Evolutionary conservation across 2,329 filamentous ascomycete genomes (phyloP).

Genomic region (Ascosphaera aggregata): DNA sequence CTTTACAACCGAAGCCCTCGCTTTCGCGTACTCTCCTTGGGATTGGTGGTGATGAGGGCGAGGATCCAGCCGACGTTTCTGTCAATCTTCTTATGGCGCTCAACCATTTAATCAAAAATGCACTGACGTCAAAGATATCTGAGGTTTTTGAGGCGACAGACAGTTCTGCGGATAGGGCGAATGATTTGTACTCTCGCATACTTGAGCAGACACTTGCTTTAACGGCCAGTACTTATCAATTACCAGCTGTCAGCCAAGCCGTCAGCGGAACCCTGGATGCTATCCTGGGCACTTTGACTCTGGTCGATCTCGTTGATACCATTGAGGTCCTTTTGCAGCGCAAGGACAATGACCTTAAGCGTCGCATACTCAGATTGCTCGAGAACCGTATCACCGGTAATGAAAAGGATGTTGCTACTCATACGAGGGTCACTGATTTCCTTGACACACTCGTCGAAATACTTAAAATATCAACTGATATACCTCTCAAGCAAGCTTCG

Average conservation of each 20-base stretch:
- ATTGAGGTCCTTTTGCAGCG: conserved; percentile 61
- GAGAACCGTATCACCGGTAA: conserved; percentile 56
- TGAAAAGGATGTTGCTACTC: conserved; percentile 42
- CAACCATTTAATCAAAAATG: conserved; percentile 18
- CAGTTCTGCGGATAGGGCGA: conserved; percentile 35
- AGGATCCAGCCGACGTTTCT: conserved; percentile 18
- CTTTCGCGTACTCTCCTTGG: conserved; percentile 52
- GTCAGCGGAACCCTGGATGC: conserved; percentile 50
- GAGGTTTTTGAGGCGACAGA: conserved; percentile 14
- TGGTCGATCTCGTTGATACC: conserved; percentile 70
- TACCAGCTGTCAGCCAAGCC: conserved; percentile 16
- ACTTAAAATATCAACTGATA: conserved; percentile 47
- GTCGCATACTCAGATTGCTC: conserved; percentile 59
- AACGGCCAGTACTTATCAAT: conserved; percentile 27
- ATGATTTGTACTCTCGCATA: conserved; percentile 43
- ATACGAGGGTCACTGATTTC: conserved; percentile 52
- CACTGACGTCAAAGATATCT: conserved; percentile 18
- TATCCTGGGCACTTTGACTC: conserved; percentile 64
- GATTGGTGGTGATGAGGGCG: conserved; percentile 27
- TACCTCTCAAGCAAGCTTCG: conserved; percentile 59
- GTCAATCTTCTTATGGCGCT: conserved; percentile 19
- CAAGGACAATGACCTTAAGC: conserved; percentile 49
- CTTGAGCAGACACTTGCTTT: conserved; percentile 42
- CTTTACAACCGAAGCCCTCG: conserved; percentile 49
- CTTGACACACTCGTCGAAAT: conserved; percentile 55